Conservation (phyloP, 176 grass and related monocot genomes). For the Rhipidocladum racemiflorum region DNA sequence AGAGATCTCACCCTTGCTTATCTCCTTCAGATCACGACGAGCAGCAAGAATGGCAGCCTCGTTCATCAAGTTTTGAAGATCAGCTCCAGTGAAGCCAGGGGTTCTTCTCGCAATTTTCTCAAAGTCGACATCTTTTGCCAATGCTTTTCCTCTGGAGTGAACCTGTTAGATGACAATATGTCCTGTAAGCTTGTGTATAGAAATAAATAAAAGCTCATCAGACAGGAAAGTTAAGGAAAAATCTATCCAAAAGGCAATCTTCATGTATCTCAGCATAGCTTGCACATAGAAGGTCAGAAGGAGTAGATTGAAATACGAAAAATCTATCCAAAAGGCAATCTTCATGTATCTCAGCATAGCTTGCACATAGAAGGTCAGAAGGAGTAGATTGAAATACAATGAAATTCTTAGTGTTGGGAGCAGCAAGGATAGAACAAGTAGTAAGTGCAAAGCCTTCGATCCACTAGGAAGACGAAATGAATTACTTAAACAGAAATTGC, state of each 20-base stretch:
- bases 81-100: conserved; percentile 95
- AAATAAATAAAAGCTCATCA: background rate
- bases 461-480: background rate
- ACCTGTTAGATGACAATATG: conserved; percentile 48
- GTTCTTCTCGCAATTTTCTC: conserved; percentile 95
- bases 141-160: conserved; percentile 89
- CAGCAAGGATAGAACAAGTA: background rate
- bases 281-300: background rate
- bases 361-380: background rate
- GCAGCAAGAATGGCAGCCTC: conserved; percentile 96
- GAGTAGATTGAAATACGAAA: too few relatives aligned
- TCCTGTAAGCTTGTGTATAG: background rate
- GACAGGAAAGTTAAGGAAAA: background rate
- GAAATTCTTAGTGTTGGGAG: background rate
- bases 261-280: background rate
- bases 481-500: background rate
- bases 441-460: background rate
- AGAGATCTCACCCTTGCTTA: conserved; percentile 98
- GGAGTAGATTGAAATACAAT: background rate
- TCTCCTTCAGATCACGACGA: conserved; percentile 94
- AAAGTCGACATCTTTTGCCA: conserved; percentile 94
- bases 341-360: background rate
- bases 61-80: conserved; percentile 96
- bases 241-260: background rate
- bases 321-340: background rate